phyloP scores from a whole-genome alignment of 306 rosid genomes.

The Vigna angularis region DNA sequence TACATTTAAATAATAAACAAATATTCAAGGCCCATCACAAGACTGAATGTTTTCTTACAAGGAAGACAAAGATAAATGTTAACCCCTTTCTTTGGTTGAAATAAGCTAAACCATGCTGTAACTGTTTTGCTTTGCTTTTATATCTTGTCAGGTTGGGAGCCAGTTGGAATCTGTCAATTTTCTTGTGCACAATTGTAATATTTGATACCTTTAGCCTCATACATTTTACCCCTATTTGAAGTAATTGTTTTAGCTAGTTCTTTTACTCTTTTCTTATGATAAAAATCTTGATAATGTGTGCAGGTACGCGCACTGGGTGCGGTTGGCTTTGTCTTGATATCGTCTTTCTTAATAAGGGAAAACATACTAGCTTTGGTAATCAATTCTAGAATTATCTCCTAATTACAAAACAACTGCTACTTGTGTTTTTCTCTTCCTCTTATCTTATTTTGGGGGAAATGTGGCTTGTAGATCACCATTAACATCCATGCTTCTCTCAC shows the following conservation, averaged over 20 bases:
- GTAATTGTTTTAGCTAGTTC: slow-evolving; percentile 20
- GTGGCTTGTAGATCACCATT: slow-evolving; percentile 80
- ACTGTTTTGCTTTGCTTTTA: slow-evolving; percentile 38
- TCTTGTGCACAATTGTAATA: slow-evolving; percentile 83
- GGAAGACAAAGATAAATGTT: neutral
- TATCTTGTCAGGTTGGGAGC: slow-evolving; percentile 70
- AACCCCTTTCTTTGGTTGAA: neutral
- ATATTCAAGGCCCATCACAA: neutral
- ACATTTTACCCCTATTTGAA: slow-evolving; percentile 24
- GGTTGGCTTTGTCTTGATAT: slow-evolving; percentile 80
- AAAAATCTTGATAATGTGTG: slow-evolving; percentile 26
- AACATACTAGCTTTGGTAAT: slow-evolving; percentile 91
- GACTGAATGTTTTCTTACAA: slow-evolving; percentile 24
- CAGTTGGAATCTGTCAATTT: slow-evolving; percentile 81
- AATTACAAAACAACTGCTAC: neutral
- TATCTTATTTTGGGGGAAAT: slow-evolving; percentile 30
- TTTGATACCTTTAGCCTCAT: slow-evolving; percentile 50
- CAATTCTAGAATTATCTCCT: slow-evolving; percentile 3
- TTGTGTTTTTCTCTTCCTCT: slow-evolving; percentile 1
- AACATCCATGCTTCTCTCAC: slow-evolving; percentile 96
- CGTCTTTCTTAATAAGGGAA: slow-evolving; percentile 93
- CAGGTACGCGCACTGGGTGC: slow-evolving; percentile 91
- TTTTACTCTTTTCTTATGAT: neutral
- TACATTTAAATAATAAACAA: too few relatives aligned
- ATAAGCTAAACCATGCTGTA: slow-evolving; percentile 8